phyloP scores from a whole-genome alignment of 2,329 filamentous ascomycete genomes.

The Colletotrichum cereale region DNA sequence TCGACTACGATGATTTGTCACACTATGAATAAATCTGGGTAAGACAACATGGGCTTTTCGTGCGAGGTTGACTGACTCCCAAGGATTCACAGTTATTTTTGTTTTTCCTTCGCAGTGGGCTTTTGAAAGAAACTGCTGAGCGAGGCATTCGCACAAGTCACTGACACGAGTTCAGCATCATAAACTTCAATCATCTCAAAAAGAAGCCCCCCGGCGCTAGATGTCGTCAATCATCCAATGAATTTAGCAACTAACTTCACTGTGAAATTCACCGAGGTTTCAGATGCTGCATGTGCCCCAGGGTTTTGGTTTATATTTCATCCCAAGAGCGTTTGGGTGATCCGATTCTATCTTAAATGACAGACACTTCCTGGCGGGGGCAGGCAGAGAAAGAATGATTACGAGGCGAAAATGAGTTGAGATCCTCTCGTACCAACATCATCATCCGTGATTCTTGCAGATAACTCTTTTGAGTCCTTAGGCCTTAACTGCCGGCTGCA shows the following conservation, averaged over 20 bases:
- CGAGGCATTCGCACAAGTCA: not conserved
- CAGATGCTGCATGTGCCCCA: not conserved
- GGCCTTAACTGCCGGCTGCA: conserved; percentile 29
- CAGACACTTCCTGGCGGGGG: not conserved
- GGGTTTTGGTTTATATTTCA: not conserved
- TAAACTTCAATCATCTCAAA: not conserved
- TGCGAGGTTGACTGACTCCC: not conserved
- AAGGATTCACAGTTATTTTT: not conserved
- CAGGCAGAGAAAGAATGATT: no score
- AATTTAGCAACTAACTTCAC: not conserved
- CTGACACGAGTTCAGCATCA: not conserved
- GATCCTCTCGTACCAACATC: not conserved
- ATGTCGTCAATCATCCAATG: no score
- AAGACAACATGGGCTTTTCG: not conserved
- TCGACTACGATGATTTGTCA: not conserved
- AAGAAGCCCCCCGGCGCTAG: not conserved
- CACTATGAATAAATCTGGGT: not conserved
- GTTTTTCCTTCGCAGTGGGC: no score
- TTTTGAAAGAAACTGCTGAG: no score
- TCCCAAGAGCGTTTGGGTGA: not conserved
- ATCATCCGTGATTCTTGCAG: no score
- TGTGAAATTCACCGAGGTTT: not conserved
- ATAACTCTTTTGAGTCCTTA: not conserved
- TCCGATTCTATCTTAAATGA: not conserved
- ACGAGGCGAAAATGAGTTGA: not conserved